These are phyloP conservation scores for Porodaedalea pini DNA, from an alignment of 1,284 basidiomycete species.

Conservation along the genomic window DNA sequence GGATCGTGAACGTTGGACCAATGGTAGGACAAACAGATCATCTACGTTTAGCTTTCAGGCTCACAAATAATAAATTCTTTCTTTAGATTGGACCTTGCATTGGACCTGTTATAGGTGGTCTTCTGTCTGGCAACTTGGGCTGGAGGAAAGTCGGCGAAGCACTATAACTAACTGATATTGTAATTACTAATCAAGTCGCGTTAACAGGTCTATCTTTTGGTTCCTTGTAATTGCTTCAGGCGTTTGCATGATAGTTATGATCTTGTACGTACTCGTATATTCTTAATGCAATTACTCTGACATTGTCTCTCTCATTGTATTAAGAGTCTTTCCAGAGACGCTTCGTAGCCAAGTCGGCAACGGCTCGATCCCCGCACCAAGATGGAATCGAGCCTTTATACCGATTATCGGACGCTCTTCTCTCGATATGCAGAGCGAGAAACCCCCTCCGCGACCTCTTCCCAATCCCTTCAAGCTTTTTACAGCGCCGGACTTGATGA, in stretches of 20 bases:
- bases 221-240: slow-evolving; percentile 64
- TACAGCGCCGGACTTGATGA: slow-evolving; percentile 53
- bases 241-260: slow-evolving; percentile 48
- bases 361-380: slow-evolving; percentile 48
- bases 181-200: slow-evolving; percentile 8
- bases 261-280: slow-evolving; percentile 42
- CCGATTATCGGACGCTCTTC: slow-evolving; percentile 44
- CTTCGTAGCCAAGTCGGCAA: slow-evolving; percentile 52
- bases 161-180: not conserved
- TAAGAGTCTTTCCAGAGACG: slow-evolving; percentile 48
- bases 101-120: slow-evolving; percentile 54
- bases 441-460: slow-evolving; percentile 36
- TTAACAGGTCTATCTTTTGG: slow-evolving; percentile 72
- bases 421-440: slow-evolving; percentile 23
- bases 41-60: not conserved
- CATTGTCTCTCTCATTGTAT: not conserved
- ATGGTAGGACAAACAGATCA: slow-evolving; percentile 30
- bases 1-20: slow-evolving; percentile 35
- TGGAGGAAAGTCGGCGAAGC: slow-evolving; percentile 52
- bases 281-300: not conserved
- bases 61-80: not conserved
- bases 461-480: slow-evolving; percentile 60
- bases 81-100: slow-evolving; percentile 36
- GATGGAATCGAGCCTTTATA: slow-evolving; percentile 50
- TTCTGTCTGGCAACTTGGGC: slow-evolving; percentile 52